These are phyloP conservation scores for Blastomyces emzantsi DNA, from an alignment of 2,329 filamentous ascomycete genomes.

Conservation along the genomic window DNA sequence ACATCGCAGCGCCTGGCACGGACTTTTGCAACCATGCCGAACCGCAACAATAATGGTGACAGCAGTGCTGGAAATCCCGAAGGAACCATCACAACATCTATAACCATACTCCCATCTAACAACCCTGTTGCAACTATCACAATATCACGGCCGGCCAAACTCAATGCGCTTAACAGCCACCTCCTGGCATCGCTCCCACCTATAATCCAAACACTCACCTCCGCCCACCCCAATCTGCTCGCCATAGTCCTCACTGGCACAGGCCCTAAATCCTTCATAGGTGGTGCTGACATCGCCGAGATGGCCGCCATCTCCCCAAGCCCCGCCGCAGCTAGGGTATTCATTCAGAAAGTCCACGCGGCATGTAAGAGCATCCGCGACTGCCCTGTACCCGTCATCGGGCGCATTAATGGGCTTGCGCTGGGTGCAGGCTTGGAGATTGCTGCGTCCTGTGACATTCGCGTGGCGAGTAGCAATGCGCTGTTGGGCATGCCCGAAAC, in stretches of 20 bases:
- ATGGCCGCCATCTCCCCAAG: conserved; percentile 21
- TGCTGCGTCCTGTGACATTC: conserved; percentile 30
- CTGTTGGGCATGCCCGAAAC: conserved; percentile 36
- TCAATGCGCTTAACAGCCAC: conserved; percentile 22
- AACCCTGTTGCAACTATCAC: conserved; percentile 20
- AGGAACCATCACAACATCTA: neutral
- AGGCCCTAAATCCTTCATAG: conserved; percentile 82
- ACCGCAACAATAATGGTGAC: neutral
- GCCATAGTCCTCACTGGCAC: conserved; percentile 48
- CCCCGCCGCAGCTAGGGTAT: conserved; percentile 27
- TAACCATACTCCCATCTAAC: neutral
- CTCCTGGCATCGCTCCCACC: conserved; percentile 18
- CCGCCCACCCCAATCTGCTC: conserved; percentile 16
- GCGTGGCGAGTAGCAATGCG: conserved; percentile 26
- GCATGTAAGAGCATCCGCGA: conserved; percentile 29
- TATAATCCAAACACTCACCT: conserved; percentile 14
- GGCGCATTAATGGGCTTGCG: conserved; percentile 30
- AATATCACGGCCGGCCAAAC: conserved; percentile 21
- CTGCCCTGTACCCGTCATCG: conserved; percentile 33
- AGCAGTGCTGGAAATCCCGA: neutral
- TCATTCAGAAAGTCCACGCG: conserved; percentile 29
- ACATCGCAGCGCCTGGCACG: neutral
- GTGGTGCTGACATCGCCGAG: conserved; percentile 80
- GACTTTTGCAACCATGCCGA: neutral
- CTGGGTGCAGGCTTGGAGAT: conserved; percentile 33